Evolutionary conservation across 306 rosid species (phyloP).

Genomic region (Sophora flavescens): DNA sequence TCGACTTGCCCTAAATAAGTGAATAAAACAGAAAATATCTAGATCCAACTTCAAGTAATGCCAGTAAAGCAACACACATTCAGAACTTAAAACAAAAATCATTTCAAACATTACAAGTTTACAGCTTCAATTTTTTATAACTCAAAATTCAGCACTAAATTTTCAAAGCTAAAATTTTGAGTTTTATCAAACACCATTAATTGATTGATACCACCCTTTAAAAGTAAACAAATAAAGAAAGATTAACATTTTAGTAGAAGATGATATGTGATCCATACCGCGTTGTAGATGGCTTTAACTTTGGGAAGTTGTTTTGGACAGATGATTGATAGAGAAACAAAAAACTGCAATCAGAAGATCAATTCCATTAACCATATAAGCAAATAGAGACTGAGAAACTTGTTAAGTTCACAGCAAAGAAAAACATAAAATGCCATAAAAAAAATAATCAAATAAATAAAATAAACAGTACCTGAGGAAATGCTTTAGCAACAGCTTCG

Average conservation of each 20-base stretch:
- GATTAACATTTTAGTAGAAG: conserved; percentile 24
- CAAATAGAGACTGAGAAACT: conserved; percentile 6
- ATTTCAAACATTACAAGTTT: conserved; percentile 4
- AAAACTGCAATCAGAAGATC: conserved; percentile 70
- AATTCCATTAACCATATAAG: conserved; percentile 32
- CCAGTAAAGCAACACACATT: neutral
- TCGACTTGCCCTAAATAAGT: too few relatives aligned
- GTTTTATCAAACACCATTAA: conserved; percentile 4
- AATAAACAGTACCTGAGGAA: conserved; percentile 69
- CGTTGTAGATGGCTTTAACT: conserved; percentile 78
- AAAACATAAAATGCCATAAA: conserved; percentile 14
- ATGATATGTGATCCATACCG: conserved; percentile 60
- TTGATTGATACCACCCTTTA: conserved; percentile 22
- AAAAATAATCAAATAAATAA: conserved; percentile 17
- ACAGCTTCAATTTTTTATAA: neutral
- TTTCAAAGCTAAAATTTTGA: conserved; percentile 1
- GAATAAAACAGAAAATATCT: too few relatives aligned
- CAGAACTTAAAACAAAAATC: neutral
- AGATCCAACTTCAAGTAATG: too few relatives aligned
- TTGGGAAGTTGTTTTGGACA: conserved; percentile 94
- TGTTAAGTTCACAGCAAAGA: conserved; percentile 20
- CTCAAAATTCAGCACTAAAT: neutral
- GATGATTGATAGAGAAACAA: conserved; percentile 85
- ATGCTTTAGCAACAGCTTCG: conserved; percentile 91
- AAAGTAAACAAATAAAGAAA: conserved; percentile 21